phyloP scores from a whole-genome alignment of 2,329 filamentous ascomycete species.

The Neophaeococcomyces aloes region DNA sequence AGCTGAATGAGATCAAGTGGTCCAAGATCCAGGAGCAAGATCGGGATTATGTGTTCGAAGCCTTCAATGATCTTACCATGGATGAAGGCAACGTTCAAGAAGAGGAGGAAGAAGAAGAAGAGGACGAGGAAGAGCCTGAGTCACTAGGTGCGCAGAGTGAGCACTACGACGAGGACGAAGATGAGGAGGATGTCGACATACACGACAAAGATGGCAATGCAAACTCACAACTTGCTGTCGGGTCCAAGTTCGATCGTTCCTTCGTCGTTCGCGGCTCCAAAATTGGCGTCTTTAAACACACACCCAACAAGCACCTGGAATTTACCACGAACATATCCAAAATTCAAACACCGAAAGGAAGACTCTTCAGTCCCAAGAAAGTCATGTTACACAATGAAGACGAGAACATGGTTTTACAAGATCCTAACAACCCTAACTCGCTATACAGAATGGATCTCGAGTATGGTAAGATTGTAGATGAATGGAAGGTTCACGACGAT shows the following conservation, averaged over 20 bases:
- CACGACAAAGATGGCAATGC: slow-evolving; percentile 65
- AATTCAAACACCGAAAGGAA: slow-evolving; percentile 77
- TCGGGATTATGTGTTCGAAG: slow-evolving; percentile 85
- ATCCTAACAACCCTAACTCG: slow-evolving; percentile 70
- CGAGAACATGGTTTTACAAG: slow-evolving; percentile 79
- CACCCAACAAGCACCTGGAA: slow-evolving; percentile 78
- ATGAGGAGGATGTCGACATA: slow-evolving; percentile 63
- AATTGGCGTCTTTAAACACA: slow-evolving; percentile 98
- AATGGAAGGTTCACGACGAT: slow-evolving; percentile 97
- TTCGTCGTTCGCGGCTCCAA: slow-evolving; percentile 96
- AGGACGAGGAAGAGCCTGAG: slow-evolving; percentile 50
- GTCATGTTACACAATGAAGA: slow-evolving; percentile 93
- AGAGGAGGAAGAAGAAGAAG: slow-evolving; percentile 48
- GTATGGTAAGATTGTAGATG: slow-evolving; percentile 93
- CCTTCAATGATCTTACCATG: slow-evolving; percentile 90
- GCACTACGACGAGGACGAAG: slow-evolving; percentile 64
- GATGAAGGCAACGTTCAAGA: slow-evolving; percentile 58
- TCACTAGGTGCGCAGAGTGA: slow-evolving; percentile 60
- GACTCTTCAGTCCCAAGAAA: slow-evolving; percentile 86
- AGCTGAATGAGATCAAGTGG: slow-evolving; percentile 91
- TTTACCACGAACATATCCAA: slow-evolving; percentile 97
- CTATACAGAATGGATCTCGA: slow-evolving; percentile 97
- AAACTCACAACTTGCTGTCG: slow-evolving; percentile 90
- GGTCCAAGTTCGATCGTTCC: slow-evolving; percentile 92
- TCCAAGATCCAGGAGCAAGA: slow-evolving; percentile 84